Evolutionary conservation across 1,284 basidiomycete genomes (phyloP).

Genomic region (Somion occarium): DNA sequence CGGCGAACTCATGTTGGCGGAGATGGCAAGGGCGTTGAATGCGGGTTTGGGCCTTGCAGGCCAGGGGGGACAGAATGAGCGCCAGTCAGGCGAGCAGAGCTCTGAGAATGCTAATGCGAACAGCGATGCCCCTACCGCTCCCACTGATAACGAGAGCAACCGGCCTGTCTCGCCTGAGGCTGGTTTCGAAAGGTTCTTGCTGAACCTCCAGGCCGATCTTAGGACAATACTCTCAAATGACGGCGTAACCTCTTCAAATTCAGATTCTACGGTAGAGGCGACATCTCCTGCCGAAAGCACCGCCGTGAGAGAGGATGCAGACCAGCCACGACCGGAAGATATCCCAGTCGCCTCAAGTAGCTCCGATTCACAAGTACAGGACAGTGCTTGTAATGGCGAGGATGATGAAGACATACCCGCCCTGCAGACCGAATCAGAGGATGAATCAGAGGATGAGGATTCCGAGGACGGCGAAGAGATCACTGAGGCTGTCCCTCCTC

Average conservation of each 20-base stretch:
- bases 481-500: conserved; percentile 15
- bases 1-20: conserved; percentile 58
- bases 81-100: neutral
- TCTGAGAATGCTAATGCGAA: neutral
- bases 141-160: conserved; percentile 10
- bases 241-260: conserved; percentile 1
- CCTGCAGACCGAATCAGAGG: conserved; percentile 14
- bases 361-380: neutral
- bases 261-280: conserved; percentile 1
- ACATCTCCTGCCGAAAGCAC: conserved; percentile 18
- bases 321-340: conserved; percentile 3
- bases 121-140: conserved; percentile 6
- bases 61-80: neutral
- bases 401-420: neutral
- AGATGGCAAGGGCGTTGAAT: conserved; percentile 74
- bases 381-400: neutral
- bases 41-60: conserved; percentile 52
- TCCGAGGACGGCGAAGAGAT: conserved; percentile 13
- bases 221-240: conserved; percentile 46
- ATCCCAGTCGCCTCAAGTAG: neutral
- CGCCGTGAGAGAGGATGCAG: conserved; percentile 21
- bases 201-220: conserved; percentile 68
- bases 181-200: conserved; percentile 71
- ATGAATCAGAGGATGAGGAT: conserved; percentile 16
- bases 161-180: conserved; percentile 49